Evolutionary conservation across 345 rosid species (phyloP), one percentile per base, ranked within the genome.

Genomic region (Linum trigynum): DNA sequence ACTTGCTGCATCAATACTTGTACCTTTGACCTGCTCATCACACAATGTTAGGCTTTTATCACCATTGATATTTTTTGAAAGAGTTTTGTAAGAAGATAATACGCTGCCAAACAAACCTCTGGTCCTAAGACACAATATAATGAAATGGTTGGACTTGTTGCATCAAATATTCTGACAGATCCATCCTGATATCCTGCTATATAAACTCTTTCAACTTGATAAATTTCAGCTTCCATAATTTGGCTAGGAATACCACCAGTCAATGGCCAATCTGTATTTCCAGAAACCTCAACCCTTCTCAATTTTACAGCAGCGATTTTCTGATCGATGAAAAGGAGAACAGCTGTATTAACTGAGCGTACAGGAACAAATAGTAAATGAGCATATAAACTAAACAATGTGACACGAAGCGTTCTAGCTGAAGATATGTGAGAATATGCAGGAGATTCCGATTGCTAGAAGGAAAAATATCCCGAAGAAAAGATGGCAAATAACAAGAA

Each of bases 231-330:
- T 38, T 38, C 42, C 39, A 2, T 55, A 6, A 58, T 62, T 50
- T 65, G 62, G 16, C 66, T 53, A 11, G 70, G 77, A 62, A 74
- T 51, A 32, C 77, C 77, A 45, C 77, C 77, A 42, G 63, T 74
- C 64, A 74, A 62, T 23, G 77, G 77, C 73, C 77, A 74, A 58
- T 51, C 41, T 12, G 38, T 41, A 64, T 14, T 65, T 61, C 55
- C 45, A 11, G 73, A 68, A 67, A 75, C 66, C 63, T 82, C 75
- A 41, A 72, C 67, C 43, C 78, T 72, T 71, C 66, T 81, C 66
- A 74, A 64, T 78, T 83, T 87, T 73, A 77, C 76, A 77, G 83
- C 84, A 71, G 82, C 78, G 40, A 80, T 74, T 72, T 75, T 77
- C 96, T 89, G 60, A 57, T 36, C 7, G 38, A 5, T 3, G 17